Conservation (phyloP, 1,284 basidiomycete genomes). For the Ustilago cynodontis region DNA sequence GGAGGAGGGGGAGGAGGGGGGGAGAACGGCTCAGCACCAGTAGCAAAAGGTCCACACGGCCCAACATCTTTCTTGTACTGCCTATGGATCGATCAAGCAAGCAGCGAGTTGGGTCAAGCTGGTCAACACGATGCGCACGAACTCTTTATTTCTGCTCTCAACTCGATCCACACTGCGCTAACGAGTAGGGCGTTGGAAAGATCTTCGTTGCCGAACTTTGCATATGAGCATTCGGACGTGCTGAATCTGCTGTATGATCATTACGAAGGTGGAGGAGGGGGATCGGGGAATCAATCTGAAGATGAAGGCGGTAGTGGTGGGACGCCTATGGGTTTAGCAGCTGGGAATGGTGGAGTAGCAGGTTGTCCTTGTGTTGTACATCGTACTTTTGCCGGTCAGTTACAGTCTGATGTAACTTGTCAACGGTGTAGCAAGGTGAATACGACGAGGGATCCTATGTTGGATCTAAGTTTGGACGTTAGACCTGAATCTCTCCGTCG, state of each 20-base stretch:
- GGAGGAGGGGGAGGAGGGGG: neutral
- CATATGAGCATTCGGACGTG: slow-evolving; percentile 45
- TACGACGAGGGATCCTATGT: slow-evolving; percentile 85
- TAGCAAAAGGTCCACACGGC: slow-evolving; percentile 75
- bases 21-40: slow-evolving; percentile 16
- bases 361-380: slow-evolving; percentile 91
- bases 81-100: slow-evolving; percentile 80
- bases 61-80: slow-evolving; percentile 86
- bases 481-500: slow-evolving; percentile 49
- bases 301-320: slow-evolving; percentile 28
- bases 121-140: slow-evolving; percentile 96
- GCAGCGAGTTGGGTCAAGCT: slow-evolving; percentile 87
- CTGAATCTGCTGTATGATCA: slow-evolving; percentile 53
- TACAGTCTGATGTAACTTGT: slow-evolving; percentile 91
- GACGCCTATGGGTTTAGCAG: slow-evolving; percentile 16
- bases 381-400: slow-evolving; percentile 85
- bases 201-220: slow-evolving; percentile 44
- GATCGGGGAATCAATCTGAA: slow-evolving; percentile 42
- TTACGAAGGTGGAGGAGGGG: slow-evolving; percentile 35
- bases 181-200: slow-evolving; percentile 52
- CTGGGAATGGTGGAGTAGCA: slow-evolving; percentile 36
- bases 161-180: slow-evolving; percentile 62
- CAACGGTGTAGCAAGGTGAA: slow-evolving; percentile 80
- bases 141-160: slow-evolving; percentile 69
- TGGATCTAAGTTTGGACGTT: slow-evolving; percentile 91